Evolutionary conservation across 495 filamentous ascomycete genomes (phyloP).

Genomic region (Penicillium pulvis): DNA sequence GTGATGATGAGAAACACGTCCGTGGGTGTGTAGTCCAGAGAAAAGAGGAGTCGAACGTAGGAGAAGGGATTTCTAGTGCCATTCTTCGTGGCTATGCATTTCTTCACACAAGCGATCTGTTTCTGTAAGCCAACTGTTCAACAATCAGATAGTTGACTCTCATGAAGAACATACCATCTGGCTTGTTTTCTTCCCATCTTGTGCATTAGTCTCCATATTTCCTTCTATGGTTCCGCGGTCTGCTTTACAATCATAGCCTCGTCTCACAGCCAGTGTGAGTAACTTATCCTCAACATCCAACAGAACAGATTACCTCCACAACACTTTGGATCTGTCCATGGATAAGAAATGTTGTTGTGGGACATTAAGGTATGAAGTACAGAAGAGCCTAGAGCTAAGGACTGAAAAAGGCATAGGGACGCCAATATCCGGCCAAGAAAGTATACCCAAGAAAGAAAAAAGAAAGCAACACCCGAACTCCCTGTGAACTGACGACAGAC

Average conservation of each 20-base stretch:
- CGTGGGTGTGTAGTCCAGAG: constrained; percentile 33
- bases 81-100: background rate
- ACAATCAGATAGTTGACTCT: background rate
- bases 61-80: constrained; percentile 20
- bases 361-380: too few species aligned
- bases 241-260: too few species aligned
- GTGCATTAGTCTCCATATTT: too few species aligned
- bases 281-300: too few species aligned
- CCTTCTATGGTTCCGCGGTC: too few species aligned
- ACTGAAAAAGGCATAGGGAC: too few species aligned
- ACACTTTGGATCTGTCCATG: too few species aligned
- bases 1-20: constrained; percentile 32
- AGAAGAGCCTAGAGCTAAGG: too few species aligned
- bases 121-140: background rate
- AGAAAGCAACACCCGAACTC: background rate
- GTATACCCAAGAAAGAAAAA: background rate
- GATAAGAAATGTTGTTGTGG: background rate
- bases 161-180: background rate
- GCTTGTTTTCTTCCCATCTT: background rate
- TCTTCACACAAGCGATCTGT: background rate
- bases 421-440: background rate
- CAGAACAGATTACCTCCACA: too few species aligned
- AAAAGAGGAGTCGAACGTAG: constrained; percentile 33
- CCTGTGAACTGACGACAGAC: background rate
- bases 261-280: too few species aligned